phyloP scores from a whole-genome alignment of 1,284 basidiomycete species.

The Naganishia liquefaciens region DNA sequence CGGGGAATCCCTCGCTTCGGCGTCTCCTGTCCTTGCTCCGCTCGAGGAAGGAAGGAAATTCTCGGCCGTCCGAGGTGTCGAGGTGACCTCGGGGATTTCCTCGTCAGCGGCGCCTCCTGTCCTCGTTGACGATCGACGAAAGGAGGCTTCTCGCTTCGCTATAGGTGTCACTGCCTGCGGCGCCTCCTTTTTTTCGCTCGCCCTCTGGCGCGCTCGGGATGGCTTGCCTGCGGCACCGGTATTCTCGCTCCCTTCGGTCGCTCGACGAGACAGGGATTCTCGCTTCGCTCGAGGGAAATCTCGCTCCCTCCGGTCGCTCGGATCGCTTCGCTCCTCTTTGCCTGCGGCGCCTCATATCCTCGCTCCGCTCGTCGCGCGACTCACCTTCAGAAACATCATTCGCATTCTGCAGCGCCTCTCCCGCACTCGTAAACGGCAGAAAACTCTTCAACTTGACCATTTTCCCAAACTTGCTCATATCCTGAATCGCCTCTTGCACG shows the following conservation, averaged over 20 bases:
- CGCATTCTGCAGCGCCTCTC: conserved; percentile 92
- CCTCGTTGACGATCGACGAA: background rate
- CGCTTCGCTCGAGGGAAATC: background rate
- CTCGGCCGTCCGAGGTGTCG: background rate
- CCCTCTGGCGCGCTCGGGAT: background rate
- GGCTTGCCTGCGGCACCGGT: background rate
- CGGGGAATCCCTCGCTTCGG: too few species aligned
- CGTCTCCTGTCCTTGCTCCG: too few species aligned
- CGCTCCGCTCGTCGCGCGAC: conserved; percentile 35
- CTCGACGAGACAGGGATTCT: background rate
- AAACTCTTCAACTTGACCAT: conserved; percentile 93
- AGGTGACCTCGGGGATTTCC: background rate
- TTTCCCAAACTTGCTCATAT: conserved; percentile 88
- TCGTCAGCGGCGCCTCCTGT: too few species aligned
- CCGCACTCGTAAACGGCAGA: conserved; percentile 91
- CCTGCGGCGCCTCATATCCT: too few species aligned
- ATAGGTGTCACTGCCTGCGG: too few species aligned
- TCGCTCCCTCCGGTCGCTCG: background rate
- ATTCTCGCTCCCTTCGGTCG: conserved; percentile 1
- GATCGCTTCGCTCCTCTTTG: background rate
- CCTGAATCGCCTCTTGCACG: conserved; percentile 82
- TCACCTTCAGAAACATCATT: conserved; percentile 96
- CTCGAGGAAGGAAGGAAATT: background rate
- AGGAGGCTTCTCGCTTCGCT: too few species aligned
- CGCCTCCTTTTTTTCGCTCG: background rate